A percentile compares a stretch with the other conserved stretches of the same genome.
phyloP scores from a whole-genome alignment of 202 grass and related monocot genomes.

The Carex arenaria region DNA sequence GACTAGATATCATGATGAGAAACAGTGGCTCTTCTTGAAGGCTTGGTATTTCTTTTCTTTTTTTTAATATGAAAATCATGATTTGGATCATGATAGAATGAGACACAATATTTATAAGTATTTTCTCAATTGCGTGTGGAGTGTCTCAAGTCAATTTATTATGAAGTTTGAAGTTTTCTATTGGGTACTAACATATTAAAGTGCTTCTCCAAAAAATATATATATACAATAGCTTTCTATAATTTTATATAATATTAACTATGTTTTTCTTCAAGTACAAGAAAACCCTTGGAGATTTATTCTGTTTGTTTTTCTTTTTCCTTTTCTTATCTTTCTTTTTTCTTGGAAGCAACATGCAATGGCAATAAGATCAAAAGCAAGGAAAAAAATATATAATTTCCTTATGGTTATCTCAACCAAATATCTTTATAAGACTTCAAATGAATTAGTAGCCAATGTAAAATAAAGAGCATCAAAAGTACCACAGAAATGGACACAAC shows the following conservation, averaged over 20 bases:
- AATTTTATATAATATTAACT: background rate
- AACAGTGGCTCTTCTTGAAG: background rate
- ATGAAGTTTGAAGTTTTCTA: background rate
- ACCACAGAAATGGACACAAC: too few species aligned
- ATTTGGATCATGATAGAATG: background rate
- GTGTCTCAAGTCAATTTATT: background rate
- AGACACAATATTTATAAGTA: background rate
- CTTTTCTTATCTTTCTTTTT: background rate
- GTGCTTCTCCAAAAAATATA: background rate
- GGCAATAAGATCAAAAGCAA: background rate
- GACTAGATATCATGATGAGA: background rate
- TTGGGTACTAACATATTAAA: background rate
- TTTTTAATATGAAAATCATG: background rate
- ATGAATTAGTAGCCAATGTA: background rate
- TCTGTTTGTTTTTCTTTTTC: background rate
- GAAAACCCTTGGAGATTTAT: background rate
- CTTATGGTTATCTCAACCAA: background rate
- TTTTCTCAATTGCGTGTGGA: background rate
- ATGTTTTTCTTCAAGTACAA: background rate
- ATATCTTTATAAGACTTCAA: background rate
- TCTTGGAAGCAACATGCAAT: background rate
- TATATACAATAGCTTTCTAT: background rate
- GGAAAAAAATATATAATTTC: background rate
- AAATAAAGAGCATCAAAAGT: too few species aligned
- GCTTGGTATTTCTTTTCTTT: background rate